Base-by-base conservation (phyloP, 192 early-diverging fungal genomes). In the Cladochytrium replicatum region DNA sequence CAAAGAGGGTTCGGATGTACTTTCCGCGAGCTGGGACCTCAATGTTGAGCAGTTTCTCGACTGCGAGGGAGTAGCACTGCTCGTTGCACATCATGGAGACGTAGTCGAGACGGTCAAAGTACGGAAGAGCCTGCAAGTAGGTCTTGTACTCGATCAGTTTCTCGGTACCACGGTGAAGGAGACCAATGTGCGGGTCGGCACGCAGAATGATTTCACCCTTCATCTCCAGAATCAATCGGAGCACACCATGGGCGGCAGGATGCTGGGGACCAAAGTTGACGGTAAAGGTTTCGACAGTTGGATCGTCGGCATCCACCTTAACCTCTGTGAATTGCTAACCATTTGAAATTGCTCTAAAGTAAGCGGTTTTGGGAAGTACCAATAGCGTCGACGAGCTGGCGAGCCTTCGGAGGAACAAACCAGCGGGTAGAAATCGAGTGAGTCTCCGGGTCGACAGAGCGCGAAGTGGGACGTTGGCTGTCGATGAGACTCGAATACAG, bases 11-110 rank as follows among this genome's bases (percentile, higher is more conserved):
- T 32, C 95, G 89, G 58, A 98, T 98, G 60, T 91, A 96, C 66
- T 96, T 94, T 8, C 65, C 71, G 32, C 95, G 86, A 43, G 76
- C 54, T 24, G 95, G 95, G 27, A 96, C 81, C 19, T 98, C 90
- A 57, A 98, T 88, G 80, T 98, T 98, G 45, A 98, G 81, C 31
- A 98, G 76, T 63, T 98, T 98, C 66, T 98, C 95, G 11, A 96
- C 90, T 22, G 95, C 92, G 29, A 98, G 74, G 37, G 92, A 94
- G 67, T 96, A 98, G 7, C 85, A 84, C 73, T 95, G 87, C 71
- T 98, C 95, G 72, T 98, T 98, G 50, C 82, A 84, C 95, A 98
- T 98, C 92, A 98, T 98, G 32, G 95, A 98, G 43, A 91, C 85
- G 64, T 98, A 98, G 67, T 95, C 91, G 57, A 93, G 74, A 44